Evolutionary conservation across 345 rosid species (phyloP).

Genomic region (Syzygium oleosum): DNA sequence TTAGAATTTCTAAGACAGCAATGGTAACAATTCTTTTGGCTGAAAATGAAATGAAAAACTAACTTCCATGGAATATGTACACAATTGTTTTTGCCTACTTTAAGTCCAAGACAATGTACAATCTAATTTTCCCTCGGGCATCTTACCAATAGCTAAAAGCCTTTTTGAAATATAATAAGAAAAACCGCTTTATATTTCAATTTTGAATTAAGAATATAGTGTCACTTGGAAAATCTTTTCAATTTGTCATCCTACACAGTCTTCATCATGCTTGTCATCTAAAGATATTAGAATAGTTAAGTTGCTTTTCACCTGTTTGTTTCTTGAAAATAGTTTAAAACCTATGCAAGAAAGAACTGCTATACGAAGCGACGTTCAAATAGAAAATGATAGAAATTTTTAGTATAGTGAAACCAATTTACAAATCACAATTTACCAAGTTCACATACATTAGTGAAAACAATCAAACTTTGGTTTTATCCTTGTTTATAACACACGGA

Average conservation of each 20-base stretch:
- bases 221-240: not conserved
- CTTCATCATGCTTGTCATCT: not conserved
- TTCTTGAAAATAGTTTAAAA: not conserved
- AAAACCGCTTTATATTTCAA: not conserved
- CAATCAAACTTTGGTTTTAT: not conserved
- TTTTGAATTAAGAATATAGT: not conserved
- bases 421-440: not conserved
- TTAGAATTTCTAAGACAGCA: not conserved
- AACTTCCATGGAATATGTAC: not conserved
- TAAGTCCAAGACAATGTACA: not conserved
- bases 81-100: not conserved
- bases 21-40: not conserved
- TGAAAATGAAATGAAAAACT: not conserved
- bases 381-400: no score
- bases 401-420: not conserved
- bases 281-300: not conserved
- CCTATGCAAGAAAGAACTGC: no score
- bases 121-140: not conserved
- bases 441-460: not conserved
- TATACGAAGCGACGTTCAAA: no score
- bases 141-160: not conserved
- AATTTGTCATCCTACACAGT: not conserved
- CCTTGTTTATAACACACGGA: not conserved
- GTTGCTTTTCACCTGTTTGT: not conserved
- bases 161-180: not conserved